Conservation (phyloP, 257 asterid genomes). For the Solanum bukasovii region DNA sequence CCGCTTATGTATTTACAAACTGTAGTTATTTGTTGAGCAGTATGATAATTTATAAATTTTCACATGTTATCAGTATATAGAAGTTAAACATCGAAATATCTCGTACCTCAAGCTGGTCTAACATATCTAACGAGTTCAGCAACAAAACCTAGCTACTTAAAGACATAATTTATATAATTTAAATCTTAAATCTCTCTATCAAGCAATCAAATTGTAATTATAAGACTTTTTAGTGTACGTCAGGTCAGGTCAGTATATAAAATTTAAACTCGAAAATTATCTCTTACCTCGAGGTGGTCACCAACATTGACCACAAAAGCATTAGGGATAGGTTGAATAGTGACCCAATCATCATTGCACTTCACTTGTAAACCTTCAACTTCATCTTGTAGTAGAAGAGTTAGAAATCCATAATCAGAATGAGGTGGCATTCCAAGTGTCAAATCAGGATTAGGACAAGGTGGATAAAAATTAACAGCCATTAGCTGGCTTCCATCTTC, state of each 20-base stretch:
- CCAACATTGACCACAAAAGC: constrained; percentile 90
- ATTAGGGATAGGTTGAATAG: constrained; percentile 65
- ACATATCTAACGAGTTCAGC: not conserved
- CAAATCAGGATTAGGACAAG: constrained; percentile 85
- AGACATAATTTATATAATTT: not conserved
- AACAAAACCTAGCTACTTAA: not conserved
- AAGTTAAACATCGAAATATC: no score
- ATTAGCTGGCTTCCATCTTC: constrained; percentile 86
- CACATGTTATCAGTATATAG: rapidly evolving
- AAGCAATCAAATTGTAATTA: not conserved
- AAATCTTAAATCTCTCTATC: not conserved
- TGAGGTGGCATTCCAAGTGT: constrained; percentile 92
- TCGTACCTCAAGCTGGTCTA: not conserved
- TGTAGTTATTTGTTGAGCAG: not conserved
- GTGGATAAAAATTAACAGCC: constrained; percentile 73
- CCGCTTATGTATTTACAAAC: rapidly evolving
- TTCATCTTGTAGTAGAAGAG: constrained; percentile 77
- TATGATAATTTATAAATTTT: no score
- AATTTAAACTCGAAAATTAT: not conserved
- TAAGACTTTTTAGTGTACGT: not conserved
- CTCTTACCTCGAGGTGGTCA: constrained; percentile 82
- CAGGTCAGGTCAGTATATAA: not conserved
- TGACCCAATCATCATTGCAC: constrained; percentile 41
- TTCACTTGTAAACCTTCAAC: constrained; percentile 71
- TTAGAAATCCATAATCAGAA: constrained; percentile 79